These are phyloP conservation scores for Lasiodiplodia sp. DNA, from an alignment of 2,329 filamentous ascomycete genomes.

Conservation along the genomic window DNA sequence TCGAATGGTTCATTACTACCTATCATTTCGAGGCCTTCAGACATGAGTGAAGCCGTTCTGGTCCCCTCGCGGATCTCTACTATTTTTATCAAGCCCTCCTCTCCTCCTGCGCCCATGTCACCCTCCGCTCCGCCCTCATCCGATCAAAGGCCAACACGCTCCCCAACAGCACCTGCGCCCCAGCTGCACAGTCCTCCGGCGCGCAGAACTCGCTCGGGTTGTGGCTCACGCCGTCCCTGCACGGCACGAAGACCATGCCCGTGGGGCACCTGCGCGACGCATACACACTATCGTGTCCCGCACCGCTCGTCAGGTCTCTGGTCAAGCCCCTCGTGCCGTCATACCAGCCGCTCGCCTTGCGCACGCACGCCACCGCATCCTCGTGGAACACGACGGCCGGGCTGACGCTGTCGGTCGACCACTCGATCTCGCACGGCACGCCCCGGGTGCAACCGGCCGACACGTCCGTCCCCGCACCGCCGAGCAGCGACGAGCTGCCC, in stretches of 20 bases:
- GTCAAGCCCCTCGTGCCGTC: conserved; percentile 66
- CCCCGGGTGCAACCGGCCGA: conserved; percentile 54
- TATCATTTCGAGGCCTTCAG: neutral
- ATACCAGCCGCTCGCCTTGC: conserved; percentile 58
- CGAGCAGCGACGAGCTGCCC: neutral
- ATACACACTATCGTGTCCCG: conserved; percentile 67
- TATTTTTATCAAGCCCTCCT: conserved; percentile 29
- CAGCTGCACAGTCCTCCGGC: conserved; percentile 47
- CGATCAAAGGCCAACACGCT: conserved; percentile 54
- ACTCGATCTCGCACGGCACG: conserved; percentile 62
- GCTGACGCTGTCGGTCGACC: conserved; percentile 67
- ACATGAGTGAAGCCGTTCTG: neutral
- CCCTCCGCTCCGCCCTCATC: conserved; percentile 47
- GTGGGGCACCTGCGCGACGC: conserved; percentile 54
- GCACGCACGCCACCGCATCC: conserved; percentile 71
- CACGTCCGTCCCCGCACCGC: conserved; percentile 58
- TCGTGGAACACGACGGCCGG: conserved; percentile 70
- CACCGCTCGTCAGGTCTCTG: conserved; percentile 67
- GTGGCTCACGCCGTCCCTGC: conserved; percentile 48
- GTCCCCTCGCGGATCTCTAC: neutral
- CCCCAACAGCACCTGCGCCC: conserved; percentile 48
- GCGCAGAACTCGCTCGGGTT: conserved; percentile 47
- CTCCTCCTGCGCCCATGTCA: conserved; percentile 32
- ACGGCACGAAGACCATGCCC: conserved; percentile 50
- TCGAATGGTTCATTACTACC: neutral